phyloP scores from a whole-genome alignment of 441 rosid species.

The Brassica hybrid region DNA sequence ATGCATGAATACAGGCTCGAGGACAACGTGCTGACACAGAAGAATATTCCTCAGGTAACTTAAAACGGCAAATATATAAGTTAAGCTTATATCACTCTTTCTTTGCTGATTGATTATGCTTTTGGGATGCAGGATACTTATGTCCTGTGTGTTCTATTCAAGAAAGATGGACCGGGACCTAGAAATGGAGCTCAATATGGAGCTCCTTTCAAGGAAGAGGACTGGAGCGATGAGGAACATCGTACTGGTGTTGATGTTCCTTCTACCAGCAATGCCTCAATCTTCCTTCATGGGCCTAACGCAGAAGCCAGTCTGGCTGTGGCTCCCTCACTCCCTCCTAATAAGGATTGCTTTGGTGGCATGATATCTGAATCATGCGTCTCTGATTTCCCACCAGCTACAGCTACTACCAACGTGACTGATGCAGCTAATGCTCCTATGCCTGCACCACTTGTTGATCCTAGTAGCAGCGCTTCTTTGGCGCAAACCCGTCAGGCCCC shows the following conservation, averaged over 20 bases:
- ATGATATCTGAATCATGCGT: conserved; percentile 43
- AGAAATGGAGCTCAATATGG: no score
- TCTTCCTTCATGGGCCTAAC: not conserved
- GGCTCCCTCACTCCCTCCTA: conserved; percentile 33
- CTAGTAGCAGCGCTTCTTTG: conserved; percentile 4
- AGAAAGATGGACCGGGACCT: no score
- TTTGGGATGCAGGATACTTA: conserved; percentile 51
- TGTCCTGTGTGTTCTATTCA: conserved; percentile 64
- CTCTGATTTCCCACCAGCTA: conserved; percentile 25
- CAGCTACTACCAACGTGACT: conserved; percentile 3
- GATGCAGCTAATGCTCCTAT: conserved; percentile 21
- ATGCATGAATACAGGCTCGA: conserved; percentile 82
- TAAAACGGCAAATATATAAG: not conserved
- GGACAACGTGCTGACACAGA: conserved; percentile 49
- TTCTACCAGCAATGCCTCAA: conserved; percentile 11
- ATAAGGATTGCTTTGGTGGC: conserved; percentile 26
- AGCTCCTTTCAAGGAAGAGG: conserved; percentile 82
- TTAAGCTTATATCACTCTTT: not conserved
- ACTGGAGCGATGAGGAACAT: conserved; percentile 69
- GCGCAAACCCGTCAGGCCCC: conserved; percentile 18
- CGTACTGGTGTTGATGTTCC: conserved; percentile 11
- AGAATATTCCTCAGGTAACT: conserved; percentile 55
- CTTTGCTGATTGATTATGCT: conserved; percentile 16
- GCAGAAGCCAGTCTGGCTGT: conserved; percentile 20
- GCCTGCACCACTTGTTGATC: conserved; percentile 1